Evolutionary conservation across 1,284 basidiomycete genomes (phyloP).

Genomic region (Somion occarium): DNA sequence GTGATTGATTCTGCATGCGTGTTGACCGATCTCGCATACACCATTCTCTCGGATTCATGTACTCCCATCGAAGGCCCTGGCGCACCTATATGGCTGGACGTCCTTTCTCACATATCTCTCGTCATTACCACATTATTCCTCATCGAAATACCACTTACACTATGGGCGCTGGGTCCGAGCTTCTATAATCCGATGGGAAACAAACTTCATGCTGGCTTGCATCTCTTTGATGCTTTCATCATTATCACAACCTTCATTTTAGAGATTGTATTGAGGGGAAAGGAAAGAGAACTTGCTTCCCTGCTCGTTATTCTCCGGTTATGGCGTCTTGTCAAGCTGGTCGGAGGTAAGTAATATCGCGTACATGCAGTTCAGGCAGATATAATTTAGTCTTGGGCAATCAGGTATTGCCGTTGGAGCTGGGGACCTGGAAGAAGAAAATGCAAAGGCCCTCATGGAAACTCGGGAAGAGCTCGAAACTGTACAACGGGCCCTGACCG

Average conservation of each 20-base stretch:
- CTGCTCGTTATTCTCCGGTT: conserved; percentile 69
- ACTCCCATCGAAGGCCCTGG: conserved; percentile 38
- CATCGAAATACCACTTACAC: conserved; percentile 64
- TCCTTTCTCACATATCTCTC: conserved; percentile 58
- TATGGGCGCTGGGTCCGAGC: conserved; percentile 57
- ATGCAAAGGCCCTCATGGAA: conserved; percentile 40
- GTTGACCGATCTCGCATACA: conserved; percentile 64
- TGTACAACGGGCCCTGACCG: conserved; percentile 26
- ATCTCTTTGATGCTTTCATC: conserved; percentile 68
- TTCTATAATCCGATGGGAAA: conserved; percentile 55
- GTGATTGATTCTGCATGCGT: conserved; percentile 61
- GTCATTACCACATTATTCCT: conserved; percentile 69
- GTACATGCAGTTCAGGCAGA: not conserved
- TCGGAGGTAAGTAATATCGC: conserved; percentile 51
- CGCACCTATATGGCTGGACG: conserved; percentile 51
- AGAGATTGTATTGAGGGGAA: conserved; percentile 62
- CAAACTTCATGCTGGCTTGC: conserved; percentile 50
- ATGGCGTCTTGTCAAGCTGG: conserved; percentile 74
- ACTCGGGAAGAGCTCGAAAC: conserved; percentile 43
- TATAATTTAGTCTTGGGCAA: not conserved
- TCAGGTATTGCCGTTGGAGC: conserved; percentile 71
- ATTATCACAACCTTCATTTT: conserved; percentile 69
- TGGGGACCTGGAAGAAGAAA: conserved; percentile 60
- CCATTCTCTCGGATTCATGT: conserved; percentile 54
- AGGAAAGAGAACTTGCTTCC: conserved; percentile 62